A percentile compares a stretch with the other conserved stretches of the same genome.
Conservation (phyloP, 768 basidiomycete species). For the Lentinula guzmanii region DNA sequence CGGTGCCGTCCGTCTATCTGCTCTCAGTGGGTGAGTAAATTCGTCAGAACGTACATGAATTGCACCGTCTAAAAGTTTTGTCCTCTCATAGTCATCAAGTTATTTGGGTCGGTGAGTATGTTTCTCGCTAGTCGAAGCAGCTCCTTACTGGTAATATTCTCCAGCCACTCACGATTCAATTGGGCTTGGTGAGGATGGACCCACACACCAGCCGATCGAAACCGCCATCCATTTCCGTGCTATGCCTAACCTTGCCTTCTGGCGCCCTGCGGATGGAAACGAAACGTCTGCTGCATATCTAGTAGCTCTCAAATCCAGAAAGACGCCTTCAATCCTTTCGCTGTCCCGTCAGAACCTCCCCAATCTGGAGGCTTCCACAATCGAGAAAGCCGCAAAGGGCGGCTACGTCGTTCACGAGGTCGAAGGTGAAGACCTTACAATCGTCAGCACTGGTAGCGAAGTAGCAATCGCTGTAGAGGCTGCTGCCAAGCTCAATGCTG, state of each 20-base stretch:
- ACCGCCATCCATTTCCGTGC: slow-evolving; percentile 84
- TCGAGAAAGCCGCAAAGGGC: slow-evolving; percentile 78
- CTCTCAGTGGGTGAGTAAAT: slow-evolving; percentile 48
- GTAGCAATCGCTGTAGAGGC: slow-evolving; percentile 86
- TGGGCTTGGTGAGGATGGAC: slow-evolving; percentile 89
- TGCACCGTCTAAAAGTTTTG: not conserved
- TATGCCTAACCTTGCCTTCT: slow-evolving; percentile 87
- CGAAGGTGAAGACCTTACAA: slow-evolving; percentile 74
- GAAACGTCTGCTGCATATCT: slow-evolving; percentile 94
- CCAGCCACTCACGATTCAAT: slow-evolving; percentile 93
- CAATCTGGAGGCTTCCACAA: slow-evolving; percentile 81
- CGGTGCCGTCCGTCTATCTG: slow-evolving; percentile 88
- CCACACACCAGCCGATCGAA: slow-evolving; percentile 94
- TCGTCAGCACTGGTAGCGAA: slow-evolving; percentile 88
- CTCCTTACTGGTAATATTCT: not conserved
- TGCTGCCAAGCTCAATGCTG: slow-evolving; percentile 66
- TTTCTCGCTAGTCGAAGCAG: not conserved
- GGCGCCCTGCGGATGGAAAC: slow-evolving; percentile 92
- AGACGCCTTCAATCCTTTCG: slow-evolving; percentile 79
- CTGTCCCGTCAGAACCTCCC: slow-evolving; percentile 90
- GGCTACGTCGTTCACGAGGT: slow-evolving; percentile 89
- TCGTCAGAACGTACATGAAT: no score
- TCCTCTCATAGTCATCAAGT: slow-evolving; percentile 58
- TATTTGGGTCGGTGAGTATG: slow-evolving; percentile 83
- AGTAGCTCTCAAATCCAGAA: slow-evolving; percentile 65